A percentile compares a stretch with the other conserved stretches of the same genome.
Conservation (phyloP, 352 stramenopile genomes). For the Phytophthora fragariae region DNA sequence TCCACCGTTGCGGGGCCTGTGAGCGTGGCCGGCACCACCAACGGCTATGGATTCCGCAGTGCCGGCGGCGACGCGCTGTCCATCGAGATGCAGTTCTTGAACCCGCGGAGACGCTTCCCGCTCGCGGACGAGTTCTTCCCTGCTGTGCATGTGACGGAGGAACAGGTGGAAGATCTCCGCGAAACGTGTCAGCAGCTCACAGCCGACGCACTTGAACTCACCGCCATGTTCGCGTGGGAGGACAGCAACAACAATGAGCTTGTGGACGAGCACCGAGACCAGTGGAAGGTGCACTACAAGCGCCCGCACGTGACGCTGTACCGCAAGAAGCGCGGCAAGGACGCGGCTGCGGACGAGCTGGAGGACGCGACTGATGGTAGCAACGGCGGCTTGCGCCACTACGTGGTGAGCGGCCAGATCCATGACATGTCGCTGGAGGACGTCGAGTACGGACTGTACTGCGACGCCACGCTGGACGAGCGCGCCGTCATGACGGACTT, state of each 20-base stretch:
- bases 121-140: conserved; percentile 64
- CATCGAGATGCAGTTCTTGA: conserved; percentile 68
- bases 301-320: conserved; percentile 64
- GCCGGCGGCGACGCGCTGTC: conserved; percentile 61
- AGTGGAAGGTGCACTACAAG: conserved; percentile 66
- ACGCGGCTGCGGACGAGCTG: conserved; percentile 16
- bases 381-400: conserved; percentile 47
- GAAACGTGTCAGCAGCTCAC: conserved; percentile 58
- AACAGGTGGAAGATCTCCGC: conserved; percentile 56
- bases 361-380: conserved; percentile 22
- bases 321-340: conserved; percentile 48
- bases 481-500: conserved; percentile 57
- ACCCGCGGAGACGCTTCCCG: conserved; percentile 67
- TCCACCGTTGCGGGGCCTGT: conserved; percentile 32
- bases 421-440: conserved; percentile 58
- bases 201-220: conserved; percentile 53
- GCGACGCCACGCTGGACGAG: conserved; percentile 53
- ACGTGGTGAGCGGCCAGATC: conserved; percentile 55
- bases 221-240: conserved; percentile 64
- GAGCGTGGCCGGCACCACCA: conserved; percentile 49
- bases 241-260: conserved; percentile 55
- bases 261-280: conserved; percentile 36
- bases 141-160: conserved; percentile 43
- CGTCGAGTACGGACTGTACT: conserved; percentile 63
- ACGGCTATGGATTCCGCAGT: conserved; percentile 60